Base-by-base conservation (phyloP, 2,329 filamentous ascomycete species). In the Aureobasidium zeae region DNA sequence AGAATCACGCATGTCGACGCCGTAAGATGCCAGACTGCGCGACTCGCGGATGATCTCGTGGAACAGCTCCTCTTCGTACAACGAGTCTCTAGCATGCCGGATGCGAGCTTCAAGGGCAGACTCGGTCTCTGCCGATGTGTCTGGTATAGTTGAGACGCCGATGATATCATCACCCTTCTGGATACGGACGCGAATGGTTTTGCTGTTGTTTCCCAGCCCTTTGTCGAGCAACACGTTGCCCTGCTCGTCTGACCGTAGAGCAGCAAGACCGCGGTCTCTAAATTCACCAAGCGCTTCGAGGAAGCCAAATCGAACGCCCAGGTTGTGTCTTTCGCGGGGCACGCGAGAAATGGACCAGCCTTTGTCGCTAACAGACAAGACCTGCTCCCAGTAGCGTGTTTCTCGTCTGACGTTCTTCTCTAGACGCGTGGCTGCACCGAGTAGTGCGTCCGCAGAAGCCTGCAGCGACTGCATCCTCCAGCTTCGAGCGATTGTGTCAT, bases 281-380 rank as follows among this genome's bases (percentile, higher is more conserved):
- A 79, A 81, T 29, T 71, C 68, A 10, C 68, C 65, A 12, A 69
- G 68, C 37, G 76, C 74, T 67, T 95, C 89, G 10, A 82, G 73
- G 57, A 94, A 94, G 6, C 89, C 91, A 63, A 89, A 95, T 50
- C 84, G 79, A 25, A 96, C 89, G 15, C 83, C 87, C 37, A 96
- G 70, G 0, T 79, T 80, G 52, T 85, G 77, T 37, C 72, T 71
- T 52, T 89, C 80, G 5, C 79, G 70, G 0, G 86, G 86, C 29
- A 91, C 68, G 36, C 83, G 76, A 52, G 82, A 89, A 13, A 96
- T 69, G 15, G 83, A 81, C 89, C 91, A 98, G 4, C 88, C 87
- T 44, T 79, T 81, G 52, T 86, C 77, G 51, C 82, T 86, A 32
- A 96, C 79, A 8, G 79, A 76, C 34, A 94, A 67, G 2, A 96